A percentile compares a stretch with the other conserved stretches of the same genome.
phyloP scores from a whole-genome alignment of 371 early-diverging fungal genomes.

The Rhizopus arrhizus region DNA sequence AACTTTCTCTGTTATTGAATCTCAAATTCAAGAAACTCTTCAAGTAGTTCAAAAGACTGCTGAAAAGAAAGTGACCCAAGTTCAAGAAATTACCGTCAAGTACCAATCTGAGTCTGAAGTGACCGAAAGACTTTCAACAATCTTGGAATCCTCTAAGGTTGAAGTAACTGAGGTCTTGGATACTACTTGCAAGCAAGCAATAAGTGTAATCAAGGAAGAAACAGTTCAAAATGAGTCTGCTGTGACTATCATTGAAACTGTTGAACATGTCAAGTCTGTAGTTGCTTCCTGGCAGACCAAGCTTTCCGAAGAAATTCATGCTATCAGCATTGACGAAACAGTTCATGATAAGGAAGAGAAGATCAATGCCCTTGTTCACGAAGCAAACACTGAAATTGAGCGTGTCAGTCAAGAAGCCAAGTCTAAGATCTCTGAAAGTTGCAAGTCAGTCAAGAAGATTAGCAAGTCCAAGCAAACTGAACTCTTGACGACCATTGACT shows the following conservation, averaged over 20 bases:
- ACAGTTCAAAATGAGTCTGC: conserved; percentile 23
- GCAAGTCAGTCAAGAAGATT: conserved; percentile 23
- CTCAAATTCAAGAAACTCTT: conserved; percentile 23
- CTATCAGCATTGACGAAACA: conserved; percentile 17
- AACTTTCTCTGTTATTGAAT: conserved; percentile 20
- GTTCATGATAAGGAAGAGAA: conserved; percentile 25
- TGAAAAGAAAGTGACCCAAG: conserved; percentile 15
- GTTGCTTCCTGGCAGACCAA: conserved; percentile 22
- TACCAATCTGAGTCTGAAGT: conserved; percentile 17
- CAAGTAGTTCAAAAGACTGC: conserved; percentile 20
- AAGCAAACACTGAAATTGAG: conserved; percentile 22
- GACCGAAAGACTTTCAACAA: conserved; percentile 20
- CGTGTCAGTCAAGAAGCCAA: conserved; percentile 22
- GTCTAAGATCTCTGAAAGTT: conserved; percentile 16
- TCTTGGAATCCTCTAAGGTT: conserved; percentile 25
- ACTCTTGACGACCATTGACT: conserved; percentile 19
- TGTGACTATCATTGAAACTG: conserved; percentile 29
- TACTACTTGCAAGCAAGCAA: conserved; percentile 14
- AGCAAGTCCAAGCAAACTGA: conserved; percentile 27
- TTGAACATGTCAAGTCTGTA: conserved; percentile 30
- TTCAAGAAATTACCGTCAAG: conserved; percentile 24
- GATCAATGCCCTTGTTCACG: conserved; percentile 14
- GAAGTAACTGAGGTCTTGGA: conserved; percentile 20
- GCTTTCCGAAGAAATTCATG: conserved; percentile 20
- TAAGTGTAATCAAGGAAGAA: conserved; percentile 21